Evolutionary conservation across 2,329 filamentous ascomycete species (phyloP), one percentile per base, ranked within the genome.

Genomic region (Fusarium anguioides): DNA sequence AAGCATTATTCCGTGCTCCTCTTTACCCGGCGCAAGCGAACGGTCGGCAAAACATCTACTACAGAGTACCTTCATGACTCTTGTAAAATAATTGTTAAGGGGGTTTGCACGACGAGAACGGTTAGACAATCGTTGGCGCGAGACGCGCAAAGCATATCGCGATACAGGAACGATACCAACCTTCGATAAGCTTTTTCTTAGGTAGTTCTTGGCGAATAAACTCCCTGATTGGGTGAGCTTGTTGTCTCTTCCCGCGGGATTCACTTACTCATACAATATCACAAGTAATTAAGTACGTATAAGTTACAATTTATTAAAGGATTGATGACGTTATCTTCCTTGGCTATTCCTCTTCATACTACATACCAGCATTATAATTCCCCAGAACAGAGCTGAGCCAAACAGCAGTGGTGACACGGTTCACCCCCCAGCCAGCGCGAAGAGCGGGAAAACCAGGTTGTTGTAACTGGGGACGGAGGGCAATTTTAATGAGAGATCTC

Each of bases 151-250:
- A 56, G 18, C 31, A n/a, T 31, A 57, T 44, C 33, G 44, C 50
- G 23, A 40, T 24, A 48, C 50, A 33, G 50, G 20, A 27, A 29
- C 33, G 44, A 6, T 52, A 35, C 24, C 58, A 63, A 23, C 29
- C 35, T 29, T 42, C 35, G 50, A 63, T 63, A 63, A 57, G 50
- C 33, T 63, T 63, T 63, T n/a, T 15, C 26, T 29, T 45, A 57
- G 23, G n/a, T n/a, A n/a, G n/a, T n/a, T n/a, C 50, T 42, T 37
- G 57, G 29, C 37, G 59, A 40, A 20, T 12, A 24, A 48, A 20
- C 20, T 37, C n/a, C 39, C 31, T 45, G 37, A 31, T 63, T 44
- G n/a, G 50, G 41, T 15, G 21, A 49, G 42, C 15, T 26, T 36
- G 36, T 8, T 24, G 23, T 36, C 42, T 45, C 58, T 40, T 36